Conservation (phyloP, 805 yeast genomes). For the Metschnikowia rubicola region DNA sequence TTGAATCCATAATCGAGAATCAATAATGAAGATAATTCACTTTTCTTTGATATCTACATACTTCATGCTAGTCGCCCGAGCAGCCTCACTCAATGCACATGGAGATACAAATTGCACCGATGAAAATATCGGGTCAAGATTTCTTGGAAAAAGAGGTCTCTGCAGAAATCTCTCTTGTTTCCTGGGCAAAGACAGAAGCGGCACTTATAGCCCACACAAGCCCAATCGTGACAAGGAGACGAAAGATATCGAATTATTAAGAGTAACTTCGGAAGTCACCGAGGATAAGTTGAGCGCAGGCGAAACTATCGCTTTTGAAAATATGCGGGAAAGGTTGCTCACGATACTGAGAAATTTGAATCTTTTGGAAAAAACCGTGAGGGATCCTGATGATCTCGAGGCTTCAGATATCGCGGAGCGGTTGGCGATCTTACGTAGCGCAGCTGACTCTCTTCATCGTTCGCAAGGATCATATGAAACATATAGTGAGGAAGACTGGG, state of each 20-base stretch:
- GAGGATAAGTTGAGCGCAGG: slow-evolving; percentile 1
- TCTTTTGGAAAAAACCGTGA: not conserved
- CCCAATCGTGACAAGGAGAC: not conserved
- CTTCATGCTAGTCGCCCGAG: too few relatives aligned
- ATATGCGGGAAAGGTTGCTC: slow-evolving; percentile 2
- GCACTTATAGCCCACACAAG: not conserved
- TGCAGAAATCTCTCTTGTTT: not conserved
- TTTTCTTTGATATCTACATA: too few relatives aligned
- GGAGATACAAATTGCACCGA: not conserved
- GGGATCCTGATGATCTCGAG: not conserved
- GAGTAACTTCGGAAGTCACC: not conserved
- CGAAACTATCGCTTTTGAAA: not conserved
- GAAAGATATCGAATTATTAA: not conserved
- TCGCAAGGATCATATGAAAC: too few relatives aligned
- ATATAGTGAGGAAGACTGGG: not conserved
- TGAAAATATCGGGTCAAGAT: too few relatives aligned
- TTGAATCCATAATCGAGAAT: too few relatives aligned
- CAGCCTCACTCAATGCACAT: too few relatives aligned
- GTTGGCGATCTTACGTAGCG: not conserved
- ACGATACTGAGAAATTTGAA: slow-evolving; percentile 1
- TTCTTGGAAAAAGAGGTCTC: not conserved
- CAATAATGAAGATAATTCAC: too few relatives aligned
- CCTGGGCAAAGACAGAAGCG: not conserved
- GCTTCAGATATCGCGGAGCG: not conserved
- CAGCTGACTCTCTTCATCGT: too few relatives aligned